Conservation (phyloP, 2,329 filamentous ascomycete species). For the Zarea fungicola region DNA sequence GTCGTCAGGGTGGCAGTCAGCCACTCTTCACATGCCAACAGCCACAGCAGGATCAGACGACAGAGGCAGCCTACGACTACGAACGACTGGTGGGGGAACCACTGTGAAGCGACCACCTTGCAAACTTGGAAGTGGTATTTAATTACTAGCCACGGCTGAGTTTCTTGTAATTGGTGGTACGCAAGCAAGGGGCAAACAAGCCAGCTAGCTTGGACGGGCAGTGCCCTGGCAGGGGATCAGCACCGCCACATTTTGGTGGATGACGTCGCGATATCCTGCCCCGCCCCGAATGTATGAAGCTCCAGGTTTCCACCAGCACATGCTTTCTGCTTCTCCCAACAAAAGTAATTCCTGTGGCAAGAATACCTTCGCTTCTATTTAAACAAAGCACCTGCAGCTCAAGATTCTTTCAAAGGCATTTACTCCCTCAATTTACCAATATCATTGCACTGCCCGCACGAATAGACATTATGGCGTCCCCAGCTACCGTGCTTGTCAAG, state of each 20-base stretch:
- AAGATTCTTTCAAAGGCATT: neutral
- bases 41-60: no score
- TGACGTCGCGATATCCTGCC: constrained; percentile 13
- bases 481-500: constrained; percentile 73
- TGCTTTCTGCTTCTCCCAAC: constrained; percentile 7
- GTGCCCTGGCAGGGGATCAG: constrained; percentile 3
- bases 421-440: neutral
- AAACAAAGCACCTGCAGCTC: neutral
- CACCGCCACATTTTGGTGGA: constrained; percentile 9
- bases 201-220: neutral
- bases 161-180: no score
- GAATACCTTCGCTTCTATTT: neutral
- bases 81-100: no score
- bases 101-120: no score
- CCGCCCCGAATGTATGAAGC: constrained; percentile 8
- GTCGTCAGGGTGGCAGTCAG: no score
- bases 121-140: no score
- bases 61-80: no score
- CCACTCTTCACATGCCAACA: no score
- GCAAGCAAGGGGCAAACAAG: no score
- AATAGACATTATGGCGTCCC: constrained; percentile 46
- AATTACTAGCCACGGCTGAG: no score
- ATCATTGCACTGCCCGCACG: constrained; percentile 7
- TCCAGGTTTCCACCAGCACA: constrained; percentile 8
- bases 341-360: neutral